Percentiles rank a stretch among this genome's conserved stretches.
Conservation (phyloP, 805 yeast species). For the Lipomyces orientalis region DNA sequence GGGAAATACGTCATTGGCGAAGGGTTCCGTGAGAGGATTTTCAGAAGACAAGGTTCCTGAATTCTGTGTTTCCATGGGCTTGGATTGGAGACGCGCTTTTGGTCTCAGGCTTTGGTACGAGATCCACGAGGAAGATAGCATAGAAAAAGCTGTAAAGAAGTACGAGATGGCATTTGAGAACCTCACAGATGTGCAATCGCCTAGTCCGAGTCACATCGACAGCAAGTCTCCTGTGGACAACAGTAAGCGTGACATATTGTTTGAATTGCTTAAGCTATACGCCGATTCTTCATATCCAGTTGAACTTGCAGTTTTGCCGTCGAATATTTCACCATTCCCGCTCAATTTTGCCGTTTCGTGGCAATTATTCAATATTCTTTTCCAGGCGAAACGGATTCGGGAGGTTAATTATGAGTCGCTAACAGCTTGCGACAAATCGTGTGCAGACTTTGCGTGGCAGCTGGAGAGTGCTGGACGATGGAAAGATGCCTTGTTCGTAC, state of each 20-base stretch:
- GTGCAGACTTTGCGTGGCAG: conserved; percentile 57
- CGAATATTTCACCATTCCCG: neutral
- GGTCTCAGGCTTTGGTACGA: conserved; percentile 67
- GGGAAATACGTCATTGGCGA: conserved; percentile 47
- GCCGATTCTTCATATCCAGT: conserved; percentile 24
- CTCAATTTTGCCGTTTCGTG: conserved; percentile 48
- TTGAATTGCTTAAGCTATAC: conserved; percentile 30
- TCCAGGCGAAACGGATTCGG: conserved; percentile 33
- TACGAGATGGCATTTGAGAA: conserved; percentile 35
- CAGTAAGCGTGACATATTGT: conserved; percentile 23
- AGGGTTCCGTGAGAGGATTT: conserved; percentile 23
- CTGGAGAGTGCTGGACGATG: conserved; percentile 55
- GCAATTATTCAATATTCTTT: conserved; percentile 56
- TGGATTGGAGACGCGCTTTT: conserved; percentile 71
- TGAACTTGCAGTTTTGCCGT: conserved; percentile 17
- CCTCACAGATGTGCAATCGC: conserved; percentile 12
- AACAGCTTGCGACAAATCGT: conserved; percentile 47
- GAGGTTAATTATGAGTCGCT: conserved; percentile 20
- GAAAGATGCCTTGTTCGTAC: conserved; percentile 67
- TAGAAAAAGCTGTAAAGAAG: conserved; percentile 36
- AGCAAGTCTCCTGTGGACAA: neutral
- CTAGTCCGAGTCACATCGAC: conserved; percentile 8
- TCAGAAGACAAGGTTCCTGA: conserved; percentile 34
- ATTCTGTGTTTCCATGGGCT: conserved; percentile 45
- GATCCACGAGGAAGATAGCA: conserved; percentile 29